A percentile compares a stretch with the other conserved stretches of the same genome.
Evolutionary conservation across 306 rosid species (phyloP).

Genomic region (Inga leiocalycina): DNA sequence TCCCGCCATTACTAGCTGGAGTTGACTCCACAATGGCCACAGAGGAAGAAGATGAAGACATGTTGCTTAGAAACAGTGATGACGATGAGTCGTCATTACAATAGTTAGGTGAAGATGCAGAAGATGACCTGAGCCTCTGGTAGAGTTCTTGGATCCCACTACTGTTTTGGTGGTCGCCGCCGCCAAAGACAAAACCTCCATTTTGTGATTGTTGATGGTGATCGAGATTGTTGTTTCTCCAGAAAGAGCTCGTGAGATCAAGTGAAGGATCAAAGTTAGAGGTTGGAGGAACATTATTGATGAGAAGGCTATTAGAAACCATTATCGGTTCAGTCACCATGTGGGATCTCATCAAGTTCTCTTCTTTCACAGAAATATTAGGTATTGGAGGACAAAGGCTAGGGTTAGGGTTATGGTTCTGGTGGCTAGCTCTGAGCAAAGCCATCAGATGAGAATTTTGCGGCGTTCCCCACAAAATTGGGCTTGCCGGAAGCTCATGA

Average conservation of each 20-base stretch:
- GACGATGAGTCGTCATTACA: conserved; percentile 49
- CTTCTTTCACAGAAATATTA: conserved; percentile 44
- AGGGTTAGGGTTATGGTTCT: conserved; percentile 68
- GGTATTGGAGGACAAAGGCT: conserved; percentile 32
- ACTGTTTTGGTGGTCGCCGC: conserved; percentile 47
- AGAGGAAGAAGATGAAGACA: conserved; percentile 41
- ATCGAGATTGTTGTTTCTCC: conserved; percentile 62
- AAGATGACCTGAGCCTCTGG: conserved; percentile 62
- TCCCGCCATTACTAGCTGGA: conserved; percentile 43
- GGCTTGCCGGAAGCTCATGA: conserved; percentile 47
- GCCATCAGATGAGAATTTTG: conserved; percentile 80
- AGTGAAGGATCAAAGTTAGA: conserved; percentile 69
- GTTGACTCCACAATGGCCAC: conserved; percentile 67
- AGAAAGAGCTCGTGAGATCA: conserved; percentile 58
- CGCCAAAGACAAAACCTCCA: conserved; percentile 32
- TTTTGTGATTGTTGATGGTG: conserved; percentile 44
- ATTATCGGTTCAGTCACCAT: conserved; percentile 53
- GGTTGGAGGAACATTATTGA: conserved; percentile 37
- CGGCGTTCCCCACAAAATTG: conserved; percentile 88
- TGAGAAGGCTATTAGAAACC: conserved; percentile 30
- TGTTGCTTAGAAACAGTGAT: conserved; percentile 46
- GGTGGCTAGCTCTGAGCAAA: conserved; percentile 58
- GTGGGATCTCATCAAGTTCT: conserved; percentile 52
- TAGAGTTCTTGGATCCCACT: conserved; percentile 78
- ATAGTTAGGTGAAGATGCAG: conserved; percentile 46